These are phyloP conservation scores for Arthroderma sp. DNA, from an alignment of 2,329 filamentous ascomycete genomes.

Conservation along the genomic window DNA sequence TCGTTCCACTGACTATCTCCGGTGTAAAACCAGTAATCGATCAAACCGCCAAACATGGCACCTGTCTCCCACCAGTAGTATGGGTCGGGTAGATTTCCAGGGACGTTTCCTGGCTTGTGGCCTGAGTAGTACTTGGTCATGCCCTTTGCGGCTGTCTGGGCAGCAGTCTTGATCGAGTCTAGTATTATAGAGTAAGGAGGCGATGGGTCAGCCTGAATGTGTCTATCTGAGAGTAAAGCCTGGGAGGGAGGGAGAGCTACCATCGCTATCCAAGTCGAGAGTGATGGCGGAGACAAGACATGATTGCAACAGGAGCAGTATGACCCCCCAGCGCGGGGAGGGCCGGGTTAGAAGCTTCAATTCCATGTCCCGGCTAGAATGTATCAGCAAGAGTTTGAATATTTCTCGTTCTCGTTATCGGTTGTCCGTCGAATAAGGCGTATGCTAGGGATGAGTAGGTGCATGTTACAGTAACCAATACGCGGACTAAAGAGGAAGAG, in stretches of 20 bases:
- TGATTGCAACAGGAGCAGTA: background rate
- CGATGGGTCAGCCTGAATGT: background rate
- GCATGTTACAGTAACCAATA: too few relatives aligned
- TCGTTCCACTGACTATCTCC: conserved; percentile 61
- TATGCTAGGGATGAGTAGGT: background rate
- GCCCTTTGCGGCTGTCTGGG: conserved; percentile 23
- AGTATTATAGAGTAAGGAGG: background rate
- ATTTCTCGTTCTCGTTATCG: background rate
- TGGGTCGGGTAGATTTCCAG: conserved; percentile 24
- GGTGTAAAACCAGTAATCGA: conserved; percentile 80
- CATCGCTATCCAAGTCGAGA: conserved; percentile 11
- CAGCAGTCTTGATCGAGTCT: conserved; percentile 26
- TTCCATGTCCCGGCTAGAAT: background rate
- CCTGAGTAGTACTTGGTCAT: conserved; percentile 27
- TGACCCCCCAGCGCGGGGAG: background rate
- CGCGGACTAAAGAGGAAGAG: too few relatives aligned
- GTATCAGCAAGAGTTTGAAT: background rate
- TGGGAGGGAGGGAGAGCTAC: conserved; percentile 6
- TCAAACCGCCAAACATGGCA: conserved; percentile 41
- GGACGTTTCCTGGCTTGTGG: conserved; percentile 21
- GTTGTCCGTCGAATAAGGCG: background rate
- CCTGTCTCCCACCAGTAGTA: conserved; percentile 31
- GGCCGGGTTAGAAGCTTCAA: background rate
- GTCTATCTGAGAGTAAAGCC: background rate
- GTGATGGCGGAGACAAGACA: conserved; percentile 7